Base-by-base conservation (phyloP, 306 rosid genomes). In the Purshia tridentata region DNA sequence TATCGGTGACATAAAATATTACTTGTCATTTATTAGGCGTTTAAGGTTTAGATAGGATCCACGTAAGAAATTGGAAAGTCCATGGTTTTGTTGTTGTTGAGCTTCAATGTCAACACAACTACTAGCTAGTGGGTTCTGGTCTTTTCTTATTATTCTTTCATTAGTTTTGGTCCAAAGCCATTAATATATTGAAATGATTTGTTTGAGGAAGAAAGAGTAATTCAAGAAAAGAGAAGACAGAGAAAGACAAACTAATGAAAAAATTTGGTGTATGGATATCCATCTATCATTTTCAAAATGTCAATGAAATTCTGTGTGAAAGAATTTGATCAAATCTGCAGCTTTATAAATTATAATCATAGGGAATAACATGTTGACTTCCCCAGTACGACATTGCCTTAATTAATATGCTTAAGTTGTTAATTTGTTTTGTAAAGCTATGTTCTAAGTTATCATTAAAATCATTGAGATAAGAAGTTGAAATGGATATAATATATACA, bases 61-160 rank as follows among this genome's bases (percentile, higher is more conserved):
- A 29, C 35, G 35, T 29, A 29, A 29, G 35, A 29, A 29, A 29
- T 29, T 29, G 35, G 2, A 1, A 29, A 29, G 35, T 53, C 13
- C 29, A 20, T 65, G 70, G 55, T 54, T n/a, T n/a, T n/a, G n/a
- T n/a, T n/a, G n/a, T n/a, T 46, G 55, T 23, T 44, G 55, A 66
- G 41, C n/a, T 41, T 13, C 22, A 65, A 46, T 18, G 50, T 64
- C 69, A 64, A 44, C 16, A 65, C 53, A 65, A 20, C 20, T 18
- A 61, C 66, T 18, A 65, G n/a, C 40, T 4, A 29, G 2, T 57
- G n/a, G 9, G 16, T 23, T 6, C 16, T 35, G 44, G 45, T 66
- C 42, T 13, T 42, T 46, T 22, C 42, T 66, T 22, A 7, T 46
- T 46, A 9, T 22, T 13, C 12, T 52, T 53, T n/a, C 18, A 13